Evolutionary conservation across 148 eudicot species (phyloP), one percentile per base, ranked within the genome.

Genomic region (Salicornia ramosissima): DNA sequence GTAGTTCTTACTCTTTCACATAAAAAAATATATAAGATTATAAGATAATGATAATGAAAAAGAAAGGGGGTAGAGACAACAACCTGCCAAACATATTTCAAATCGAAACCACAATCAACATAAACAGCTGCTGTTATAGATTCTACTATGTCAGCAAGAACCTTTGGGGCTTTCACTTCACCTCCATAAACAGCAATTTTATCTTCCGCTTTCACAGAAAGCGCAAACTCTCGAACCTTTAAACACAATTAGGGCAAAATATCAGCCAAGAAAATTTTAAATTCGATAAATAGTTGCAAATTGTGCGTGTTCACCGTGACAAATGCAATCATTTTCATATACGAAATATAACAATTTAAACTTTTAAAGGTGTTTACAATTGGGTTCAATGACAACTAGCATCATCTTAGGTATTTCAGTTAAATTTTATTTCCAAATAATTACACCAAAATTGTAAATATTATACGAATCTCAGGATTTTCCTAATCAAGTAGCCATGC

Each of bases 61-160:
- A n/a, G 53, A 5, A 50, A 3, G 43, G 42, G 31, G 6, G 28
- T 6, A 3, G n/a, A 18, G 15, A 51, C 1, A 75, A 78, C 25
- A 39, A 86, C 96, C 89, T 53, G 46, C 96, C 98, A 94, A 65
- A 87, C 74, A 56, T 45, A 77, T 18, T 83, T 65, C 74, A 90
- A 67, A 79, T 94, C 82, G 33, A 81, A 84, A 31, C 73, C 75
- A 55, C 86, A 81, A 46, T 90, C 97, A 1, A 86, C 68, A 68
- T 87, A 93, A 47, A 90, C 84, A 30, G 98, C 98, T 25, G 90
- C 98, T 12, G 85, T 84, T 7, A 93, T 67, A 5, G 97, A 85
- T 78, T 93, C 98, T 15, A 90, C 97, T 39, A 93, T 86, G 74
- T 93, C 97, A 11, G 95, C 96, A 30, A 93, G 84, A 53, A 90